Base-by-base conservation (phyloP, 176 grass and related monocot species). In the Stipa capillata region DNA sequence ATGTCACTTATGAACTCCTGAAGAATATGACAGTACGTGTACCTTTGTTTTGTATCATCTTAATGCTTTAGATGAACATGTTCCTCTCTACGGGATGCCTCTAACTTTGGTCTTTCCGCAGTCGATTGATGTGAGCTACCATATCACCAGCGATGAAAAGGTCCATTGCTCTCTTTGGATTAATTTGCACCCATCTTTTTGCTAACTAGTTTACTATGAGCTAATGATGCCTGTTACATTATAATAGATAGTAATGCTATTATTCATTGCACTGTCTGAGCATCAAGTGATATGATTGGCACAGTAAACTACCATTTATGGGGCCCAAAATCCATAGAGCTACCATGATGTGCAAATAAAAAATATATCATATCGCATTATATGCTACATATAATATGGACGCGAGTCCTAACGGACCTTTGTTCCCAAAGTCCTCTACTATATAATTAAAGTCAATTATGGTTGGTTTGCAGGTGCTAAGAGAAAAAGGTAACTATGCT, bases 141-240 rank as follows among this genome's bases (percentile, higher is more conserved):
- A 97, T 39, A 23, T 89, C 37, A 97, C 93, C 69, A 97, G 93
- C 29, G 90, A 93, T 69, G 83, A 86, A n/a, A 93, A 88, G 90
- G 93, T 80, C 36, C 3, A n/a, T 20, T 73, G 11, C 27, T 65
- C 20, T 14, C 24, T 3, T 24, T 10, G 7, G n/a, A n/a, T 74
- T 74, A 34, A 8, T 28, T 81, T 32, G 6, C 12, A 11, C 20
- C n/a, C 2, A 12, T 20, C 27, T 3, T 43, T 68, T 8, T 58
- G 3, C 15, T 9, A 58, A 70, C 8, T n/a, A 55, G 18, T 75
- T 53, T 55, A 44, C 40, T 5, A 42, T 43, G 64, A 25, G 36
- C 21, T 65, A 23, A 65, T 40, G 17, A 8, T 65, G 34, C 62
- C 21, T 20, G 1, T 8, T 20, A 65, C 21, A 21, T 36, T 63